A percentile compares a stretch with the other conserved stretches of the same genome.
Evolutionary conservation across 208 protist species (phyloP).

Genomic region (Lotmaria passim): DNA sequence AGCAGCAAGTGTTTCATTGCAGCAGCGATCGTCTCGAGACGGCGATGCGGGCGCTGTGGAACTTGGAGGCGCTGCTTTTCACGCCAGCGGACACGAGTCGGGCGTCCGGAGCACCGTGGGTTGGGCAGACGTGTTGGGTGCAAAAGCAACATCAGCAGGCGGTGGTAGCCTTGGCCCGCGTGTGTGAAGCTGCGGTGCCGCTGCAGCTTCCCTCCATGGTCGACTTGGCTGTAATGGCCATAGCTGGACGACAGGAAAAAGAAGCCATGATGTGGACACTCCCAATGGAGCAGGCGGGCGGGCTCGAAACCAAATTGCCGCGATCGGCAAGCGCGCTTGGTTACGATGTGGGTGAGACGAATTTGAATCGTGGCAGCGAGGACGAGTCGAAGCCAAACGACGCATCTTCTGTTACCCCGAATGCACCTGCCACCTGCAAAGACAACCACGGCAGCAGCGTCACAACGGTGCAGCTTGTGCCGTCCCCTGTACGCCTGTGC

Average conservation of each 20-base stretch:
- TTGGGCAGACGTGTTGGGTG: conserved; percentile 28
- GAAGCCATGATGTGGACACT: background rate
- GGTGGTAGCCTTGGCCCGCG: conserved; percentile 47
- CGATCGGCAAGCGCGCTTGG: no score
- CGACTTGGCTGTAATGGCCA: background rate
- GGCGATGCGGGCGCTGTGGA: conserved; percentile 39
- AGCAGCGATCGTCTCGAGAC: conserved; percentile 40
- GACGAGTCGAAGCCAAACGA: no score
- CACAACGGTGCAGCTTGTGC: conserved; percentile 11
- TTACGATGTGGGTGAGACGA: no score
- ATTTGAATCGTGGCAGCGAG: no score
- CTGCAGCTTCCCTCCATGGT: conserved; percentile 51
- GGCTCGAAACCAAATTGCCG: no score
- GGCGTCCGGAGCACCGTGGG: conserved; percentile 10
- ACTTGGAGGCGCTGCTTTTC: conserved; percentile 36
- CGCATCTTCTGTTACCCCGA: background rate
- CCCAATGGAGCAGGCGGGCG: background rate
- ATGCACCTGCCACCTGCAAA: no score
- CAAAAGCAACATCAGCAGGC: conserved; percentile 14
- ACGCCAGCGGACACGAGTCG: conserved; percentile 10
- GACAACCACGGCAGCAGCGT: background rate
- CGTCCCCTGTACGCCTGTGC: conserved; percentile 36
- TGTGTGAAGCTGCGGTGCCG: conserved; percentile 70
- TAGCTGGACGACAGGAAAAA: background rate
- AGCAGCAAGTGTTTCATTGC: conserved; percentile 27